Conservation (phyloP, 306 rosid species). For the Begonia masoniana region DNA sequence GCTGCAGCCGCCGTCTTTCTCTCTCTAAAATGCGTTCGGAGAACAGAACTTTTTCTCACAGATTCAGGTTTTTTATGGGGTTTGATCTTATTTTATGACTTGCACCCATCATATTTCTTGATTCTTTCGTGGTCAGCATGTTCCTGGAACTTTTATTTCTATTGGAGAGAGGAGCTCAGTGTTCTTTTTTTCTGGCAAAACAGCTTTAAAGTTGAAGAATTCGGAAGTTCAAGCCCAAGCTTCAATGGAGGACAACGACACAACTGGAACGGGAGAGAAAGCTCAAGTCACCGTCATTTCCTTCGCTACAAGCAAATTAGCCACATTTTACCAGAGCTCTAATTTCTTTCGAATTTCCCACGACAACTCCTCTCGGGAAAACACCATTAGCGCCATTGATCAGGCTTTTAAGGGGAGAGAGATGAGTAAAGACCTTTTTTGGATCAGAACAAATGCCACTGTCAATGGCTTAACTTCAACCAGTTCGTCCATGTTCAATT, state of each 20-base stretch:
- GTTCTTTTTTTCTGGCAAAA: neutral
- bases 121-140: too few relatives aligned
- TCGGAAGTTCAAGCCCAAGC: conserved; percentile 15
- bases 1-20: neutral
- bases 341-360: conserved; percentile 15
- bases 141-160: too few relatives aligned
- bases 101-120: too few relatives aligned
- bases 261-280: conserved; percentile 14
- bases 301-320: too few relatives aligned
- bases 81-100: too few relatives aligned
- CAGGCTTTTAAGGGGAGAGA: conserved; percentile 2
- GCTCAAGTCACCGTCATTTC: conserved; percentile 25
- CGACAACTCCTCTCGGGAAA: conserved; percentile 16
- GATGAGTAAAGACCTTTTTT: conserved; percentile 2
- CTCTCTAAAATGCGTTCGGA: neutral
- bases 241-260: conserved; percentile 16
- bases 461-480: neutral
- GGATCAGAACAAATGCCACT: conserved; percentile 4
- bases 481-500: neutral
- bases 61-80: too few relatives aligned
- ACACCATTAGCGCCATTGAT: conserved; percentile 14
- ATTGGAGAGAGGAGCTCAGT: neutral
- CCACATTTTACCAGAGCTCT: too few relatives aligned
- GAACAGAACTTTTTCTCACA: too few relatives aligned
- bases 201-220: conserved; percentile 20